Base-by-base conservation (phyloP, 2,329 filamentous ascomycete genomes). In the Penicillium sp. region DNA sequence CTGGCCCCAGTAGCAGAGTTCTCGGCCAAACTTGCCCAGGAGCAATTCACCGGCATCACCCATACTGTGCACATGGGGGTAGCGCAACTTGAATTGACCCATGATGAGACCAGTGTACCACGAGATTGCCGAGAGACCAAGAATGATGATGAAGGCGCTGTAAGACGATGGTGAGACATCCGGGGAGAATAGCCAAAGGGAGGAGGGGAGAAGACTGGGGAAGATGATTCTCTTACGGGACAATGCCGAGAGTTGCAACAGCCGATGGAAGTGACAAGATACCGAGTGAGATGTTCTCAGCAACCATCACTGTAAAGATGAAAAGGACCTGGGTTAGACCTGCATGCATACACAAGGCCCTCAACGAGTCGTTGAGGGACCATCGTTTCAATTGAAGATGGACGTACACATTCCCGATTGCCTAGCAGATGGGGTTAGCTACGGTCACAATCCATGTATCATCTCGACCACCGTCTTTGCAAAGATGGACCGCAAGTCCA, bases 21-120 rank as follows among this genome's bases (percentile, higher is more conserved):
- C 80, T 52, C 80, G 77, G 1, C 81, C 82, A 27, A 79, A 68
- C 5, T 68, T 70, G 13, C 84, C 84, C 52, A 76, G 71, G 44
- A 86, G 73, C 45, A 86, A 68, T 34, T 75, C 69, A 1, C 82
- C 83, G 11, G 81, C 83, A 57, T 88, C 84, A 28, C 82, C 80
- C 60, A 86, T 85, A 59, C 80, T 81, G 42, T 78, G 75, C 32
- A 85, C 74, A 9, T 79, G 67, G 1, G 83, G 81, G 56, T 77
- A 74, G 28, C 65, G 66, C 39, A 76, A 60, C 54, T 78, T 79
- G 66, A 82, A 80, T 58, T 79, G 74, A 29, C 76, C 78, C 38
- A 82, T 73, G 9, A 82, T 70, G 55, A 75, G 79, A 39, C 79
- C 78, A 4, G 78, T 80, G 59, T 81, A 82, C 26, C 73, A 78